Evolutionary conservation across 805 yeast species (phyloP).

Genomic region (Saccharomycopsis oosterbeekiorum): DNA sequence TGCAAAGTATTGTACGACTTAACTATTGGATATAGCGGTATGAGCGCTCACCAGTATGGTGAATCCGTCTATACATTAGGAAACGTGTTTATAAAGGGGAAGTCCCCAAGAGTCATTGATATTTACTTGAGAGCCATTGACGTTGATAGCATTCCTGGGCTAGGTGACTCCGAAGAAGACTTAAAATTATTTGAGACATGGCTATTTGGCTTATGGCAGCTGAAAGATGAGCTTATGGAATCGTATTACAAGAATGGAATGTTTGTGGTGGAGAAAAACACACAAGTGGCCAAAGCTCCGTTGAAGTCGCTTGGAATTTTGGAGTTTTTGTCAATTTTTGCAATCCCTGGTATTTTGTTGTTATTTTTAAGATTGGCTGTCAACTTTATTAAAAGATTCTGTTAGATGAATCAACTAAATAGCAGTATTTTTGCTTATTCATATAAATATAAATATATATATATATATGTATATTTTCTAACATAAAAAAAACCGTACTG

Average conservation of each 20-base stretch:
- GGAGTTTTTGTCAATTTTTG: constrained; percentile 11
- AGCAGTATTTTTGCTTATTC: not conserved
- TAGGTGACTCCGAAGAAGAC: constrained; percentile 34
- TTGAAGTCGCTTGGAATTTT: constrained; percentile 6
- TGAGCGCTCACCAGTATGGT: constrained; percentile 52
- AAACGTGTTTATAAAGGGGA: constrained; percentile 55
- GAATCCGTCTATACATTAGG: constrained; percentile 65
- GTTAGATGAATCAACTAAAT: not conserved
- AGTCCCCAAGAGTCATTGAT: constrained; percentile 58
- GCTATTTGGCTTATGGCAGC: constrained; percentile 65
- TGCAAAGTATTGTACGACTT: constrained; percentile 63
- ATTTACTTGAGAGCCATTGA: constrained; percentile 53
- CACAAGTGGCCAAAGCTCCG: constrained; percentile 8
- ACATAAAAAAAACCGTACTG: not conserved
- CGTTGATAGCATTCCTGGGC: constrained; percentile 54
- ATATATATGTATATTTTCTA: no score
- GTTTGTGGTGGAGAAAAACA: constrained; percentile 24
- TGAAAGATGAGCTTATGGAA: constrained; percentile 68
- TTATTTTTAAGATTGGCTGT: constrained; percentile 4
- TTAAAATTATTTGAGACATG: constrained; percentile 55
- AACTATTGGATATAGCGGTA: constrained; percentile 76
- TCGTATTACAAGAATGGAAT: constrained; percentile 46
- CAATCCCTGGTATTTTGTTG: constrained; percentile 8
- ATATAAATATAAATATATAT: not conserved
- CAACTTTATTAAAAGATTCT: not conserved